Evolutionary conservation across 805 yeast genomes (phyloP).

Genomic region (Priceomyces carsonii): DNA sequence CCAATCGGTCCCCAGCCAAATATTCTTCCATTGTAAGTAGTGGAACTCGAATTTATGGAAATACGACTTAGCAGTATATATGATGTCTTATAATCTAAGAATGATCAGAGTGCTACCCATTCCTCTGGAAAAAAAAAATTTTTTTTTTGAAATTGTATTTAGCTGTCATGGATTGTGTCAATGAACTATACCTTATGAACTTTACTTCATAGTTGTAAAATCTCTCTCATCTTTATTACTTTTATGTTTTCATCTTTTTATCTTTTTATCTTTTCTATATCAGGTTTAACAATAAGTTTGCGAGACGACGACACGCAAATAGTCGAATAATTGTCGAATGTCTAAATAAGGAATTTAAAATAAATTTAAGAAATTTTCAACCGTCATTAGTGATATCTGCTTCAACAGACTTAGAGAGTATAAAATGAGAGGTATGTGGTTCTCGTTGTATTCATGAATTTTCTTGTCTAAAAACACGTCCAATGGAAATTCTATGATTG

Average conservation of each 20-base stretch:
- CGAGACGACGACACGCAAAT: conserved; percentile 7
- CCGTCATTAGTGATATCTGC: background rate
- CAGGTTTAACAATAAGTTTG: too few relatives aligned
- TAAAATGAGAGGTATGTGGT: conserved; percentile 9
- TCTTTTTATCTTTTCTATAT: background rate
- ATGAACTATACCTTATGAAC: background rate
- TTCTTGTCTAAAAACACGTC: too few relatives aligned
- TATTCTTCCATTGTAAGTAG: conserved; percentile 42
- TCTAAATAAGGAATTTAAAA: background rate
- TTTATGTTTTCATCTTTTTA: background rate
- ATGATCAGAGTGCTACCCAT: too few relatives aligned
- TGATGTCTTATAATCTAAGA: too few relatives aligned
- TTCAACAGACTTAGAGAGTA: background rate
- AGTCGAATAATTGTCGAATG: conserved; percentile 1
- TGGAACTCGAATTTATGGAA: too few relatives aligned
- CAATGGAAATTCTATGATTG: too few relatives aligned
- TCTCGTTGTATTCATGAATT: too few relatives aligned
- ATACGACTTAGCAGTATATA: too few relatives aligned
- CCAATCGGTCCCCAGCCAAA: conserved; percentile 88
- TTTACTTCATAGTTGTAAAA: background rate
- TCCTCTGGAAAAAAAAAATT: too few relatives aligned
- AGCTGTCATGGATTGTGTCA: too few relatives aligned
- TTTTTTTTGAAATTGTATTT: too few relatives aligned
- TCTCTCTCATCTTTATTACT: background rate
- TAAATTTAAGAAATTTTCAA: background rate